Evolutionary conservation across 2,329 filamentous ascomycete species (phyloP).

Genomic region (Plectosphaerella sp.): DNA sequence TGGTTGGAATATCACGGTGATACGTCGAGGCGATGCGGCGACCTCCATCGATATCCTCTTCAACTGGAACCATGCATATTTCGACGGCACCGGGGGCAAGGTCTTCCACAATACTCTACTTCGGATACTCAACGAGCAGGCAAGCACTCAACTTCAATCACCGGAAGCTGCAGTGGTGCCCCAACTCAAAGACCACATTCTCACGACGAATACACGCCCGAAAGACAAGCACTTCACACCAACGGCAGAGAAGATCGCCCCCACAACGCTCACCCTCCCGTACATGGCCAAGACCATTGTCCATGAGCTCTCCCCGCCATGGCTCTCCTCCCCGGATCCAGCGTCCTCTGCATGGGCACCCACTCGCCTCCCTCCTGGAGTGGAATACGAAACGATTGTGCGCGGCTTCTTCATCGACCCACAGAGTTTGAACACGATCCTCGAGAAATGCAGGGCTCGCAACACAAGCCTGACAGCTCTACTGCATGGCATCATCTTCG

Average conservation of each 20-base stretch:
- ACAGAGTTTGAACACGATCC: background rate
- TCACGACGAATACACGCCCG: background rate
- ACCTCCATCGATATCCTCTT: conserved; percentile 19
- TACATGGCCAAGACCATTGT: no score
- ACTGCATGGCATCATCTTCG: background rate
- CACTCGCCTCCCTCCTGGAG: no score
- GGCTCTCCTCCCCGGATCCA: no score
- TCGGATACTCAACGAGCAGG: background rate
- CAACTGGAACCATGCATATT: conserved; percentile 19
- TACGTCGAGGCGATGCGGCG: background rate
- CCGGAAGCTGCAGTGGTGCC: background rate
- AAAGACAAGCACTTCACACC: background rate
- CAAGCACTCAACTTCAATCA: no score
- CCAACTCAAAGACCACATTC: background rate
- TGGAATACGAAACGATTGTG: no score
- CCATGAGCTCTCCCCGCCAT: no score
- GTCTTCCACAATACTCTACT: conserved; percentile 20
- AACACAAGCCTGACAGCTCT: background rate
- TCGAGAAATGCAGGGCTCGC: background rate
- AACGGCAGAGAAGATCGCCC: no score
- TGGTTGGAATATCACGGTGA: conserved; percentile 18
- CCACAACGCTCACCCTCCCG: no score
- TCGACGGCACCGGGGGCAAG: conserved; percentile 23
- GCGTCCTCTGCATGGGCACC: no score
- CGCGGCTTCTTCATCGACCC: no score